phyloP scores from a whole-genome alignment of 2,329 filamentous ascomycete species.

The Cryphonectria nitschkei region DNA sequence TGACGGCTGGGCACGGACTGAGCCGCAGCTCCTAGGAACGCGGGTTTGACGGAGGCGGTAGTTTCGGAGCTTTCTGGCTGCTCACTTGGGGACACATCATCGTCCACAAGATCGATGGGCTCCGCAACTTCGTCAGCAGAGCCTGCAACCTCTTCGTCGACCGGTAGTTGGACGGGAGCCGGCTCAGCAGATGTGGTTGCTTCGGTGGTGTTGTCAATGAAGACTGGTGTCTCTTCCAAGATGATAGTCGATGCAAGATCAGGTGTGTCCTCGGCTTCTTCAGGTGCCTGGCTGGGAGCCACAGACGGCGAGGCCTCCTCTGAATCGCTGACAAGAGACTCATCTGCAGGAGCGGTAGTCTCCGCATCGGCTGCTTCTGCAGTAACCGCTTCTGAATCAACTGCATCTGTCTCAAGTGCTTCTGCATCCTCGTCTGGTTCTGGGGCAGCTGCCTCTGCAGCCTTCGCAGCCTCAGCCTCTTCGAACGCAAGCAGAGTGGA shows the following conservation, averaged over 20 bases:
- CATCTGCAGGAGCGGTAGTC: slow-evolving; percentile 2
- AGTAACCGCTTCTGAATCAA: slow-evolving; percentile 33
- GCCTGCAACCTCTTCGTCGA: slow-evolving; percentile 29
- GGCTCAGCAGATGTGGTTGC: slow-evolving; percentile 33
- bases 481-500: slow-evolving; percentile 62
- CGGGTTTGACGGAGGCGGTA: slow-evolving; percentile 47
- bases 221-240: slow-evolving; percentile 41
- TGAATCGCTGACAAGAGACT: slow-evolving; percentile 8
- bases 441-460: slow-evolving; percentile 41
- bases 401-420: slow-evolving; percentile 29
- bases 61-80: slow-evolving; percentile 32
- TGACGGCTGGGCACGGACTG: slow-evolving; percentile 52
- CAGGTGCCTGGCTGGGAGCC: slow-evolving; percentile 20
- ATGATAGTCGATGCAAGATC: slow-evolving; percentile 31
- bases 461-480: slow-evolving; percentile 38
- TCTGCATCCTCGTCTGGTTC: slow-evolving; percentile 32
- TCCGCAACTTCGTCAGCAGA: slow-evolving; percentile 29
- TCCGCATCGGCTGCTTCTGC: not conserved
- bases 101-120: slow-evolving; percentile 10
- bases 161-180: slow-evolving; percentile 28
- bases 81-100: slow-evolving; percentile 28
- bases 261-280: slow-evolving; percentile 17
- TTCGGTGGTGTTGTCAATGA: slow-evolving; percentile 34
- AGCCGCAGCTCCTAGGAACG: slow-evolving; percentile 55
- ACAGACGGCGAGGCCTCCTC: slow-evolving; percentile 28